Base-by-base conservation (phyloP, 140 eudicot species). In the Oenanthe javanica region DNA sequence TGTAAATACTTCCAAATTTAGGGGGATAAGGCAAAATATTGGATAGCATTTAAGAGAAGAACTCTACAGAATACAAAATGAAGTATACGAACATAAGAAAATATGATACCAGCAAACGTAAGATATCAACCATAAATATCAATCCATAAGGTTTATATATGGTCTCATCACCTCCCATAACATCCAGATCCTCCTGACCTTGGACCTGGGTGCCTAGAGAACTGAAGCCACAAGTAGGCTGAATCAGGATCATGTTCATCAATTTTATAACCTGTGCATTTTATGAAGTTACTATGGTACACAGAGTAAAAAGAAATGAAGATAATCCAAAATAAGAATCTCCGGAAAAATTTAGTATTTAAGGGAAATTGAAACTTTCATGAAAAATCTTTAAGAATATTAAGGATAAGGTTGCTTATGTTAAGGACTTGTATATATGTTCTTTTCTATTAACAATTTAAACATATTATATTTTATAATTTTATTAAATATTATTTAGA, bases 161-260 rank as follows among this genome's bases (percentile, higher is more conserved):
- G n/a, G 23, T 64, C 54, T 83, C 69, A 88, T 76, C 88, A 84
- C 76, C 87, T 90, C 66, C 94, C 89, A 40, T 87, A 89, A 49
- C 80, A 78, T 79, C 85, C 85, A 19, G 89, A 47, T 59, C 67
- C 67, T 16, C 87, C 87, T 64, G 91, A 82, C 80, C 94, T 82
- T 23, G 94, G 90, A 76, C 94, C 94, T 3, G 90, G 94, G 76
- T 78, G 18, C 86, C 85, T 88, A 10, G 92, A 90, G 81, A 90
- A 88, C 83, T 90, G 90, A 71, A 90, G 83, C 72, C 92, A 80
- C 75, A 90, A 78, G 75, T 76, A 76, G 40, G 86, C 50, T 25
- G 94, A 90, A 76, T 79, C 87, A 36, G 83, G 86, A 63, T 88
- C 92, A 42, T 88, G 87, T 77, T 90, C 94, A 72, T 90, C 92